phyloP scores from a whole-genome alignment of 2,329 filamentous ascomycete species.

The Blastomyces percursus region DNA sequence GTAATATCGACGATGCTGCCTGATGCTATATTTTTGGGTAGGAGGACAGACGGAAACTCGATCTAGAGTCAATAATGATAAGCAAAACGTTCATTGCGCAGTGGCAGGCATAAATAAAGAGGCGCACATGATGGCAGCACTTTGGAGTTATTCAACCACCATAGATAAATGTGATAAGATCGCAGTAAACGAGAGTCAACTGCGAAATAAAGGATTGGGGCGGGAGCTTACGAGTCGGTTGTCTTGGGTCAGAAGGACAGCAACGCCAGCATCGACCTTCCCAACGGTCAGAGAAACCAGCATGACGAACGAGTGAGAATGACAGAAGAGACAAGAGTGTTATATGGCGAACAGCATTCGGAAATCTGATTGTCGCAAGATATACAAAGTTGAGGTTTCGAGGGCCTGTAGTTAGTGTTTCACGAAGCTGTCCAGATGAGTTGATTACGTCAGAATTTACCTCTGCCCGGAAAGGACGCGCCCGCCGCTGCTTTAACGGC shows the following conservation, averaged over 20 bases:
- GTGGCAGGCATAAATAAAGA: not conserved
- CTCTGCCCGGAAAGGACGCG: not conserved
- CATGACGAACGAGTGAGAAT: conserved; percentile 47
- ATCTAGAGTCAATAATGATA: conserved; percentile 49
- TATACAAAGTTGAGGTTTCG: not conserved
- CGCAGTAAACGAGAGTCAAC: not conserved
- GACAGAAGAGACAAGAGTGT: not conserved
- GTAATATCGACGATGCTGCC: conserved; percentile 98
- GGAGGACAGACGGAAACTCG: conserved; percentile 94
- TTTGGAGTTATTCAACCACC: not conserved
- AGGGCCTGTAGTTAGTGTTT: not conserved
- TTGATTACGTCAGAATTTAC: not conserved
- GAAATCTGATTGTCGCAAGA: not conserved
- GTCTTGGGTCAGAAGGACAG: conserved; percentile 90
- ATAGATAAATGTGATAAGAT: not conserved
- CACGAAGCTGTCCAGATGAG: conserved; percentile 3
- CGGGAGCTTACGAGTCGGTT: conserved; percentile 68
- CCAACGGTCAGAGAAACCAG: conserved; percentile 95
- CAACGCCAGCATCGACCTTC: conserved; percentile 98
- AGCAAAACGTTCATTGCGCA: conserved; percentile 2
- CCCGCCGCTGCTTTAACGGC: not conserved
- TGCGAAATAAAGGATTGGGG: not conserved
- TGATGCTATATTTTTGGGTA: conserved; percentile 87
- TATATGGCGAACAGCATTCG: conserved; percentile 4
- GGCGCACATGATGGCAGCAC: not conserved